These are phyloP conservation scores for Castanea crenata DNA, from an alignment of 306 rosid genomes.

Conservation along the genomic window DNA sequence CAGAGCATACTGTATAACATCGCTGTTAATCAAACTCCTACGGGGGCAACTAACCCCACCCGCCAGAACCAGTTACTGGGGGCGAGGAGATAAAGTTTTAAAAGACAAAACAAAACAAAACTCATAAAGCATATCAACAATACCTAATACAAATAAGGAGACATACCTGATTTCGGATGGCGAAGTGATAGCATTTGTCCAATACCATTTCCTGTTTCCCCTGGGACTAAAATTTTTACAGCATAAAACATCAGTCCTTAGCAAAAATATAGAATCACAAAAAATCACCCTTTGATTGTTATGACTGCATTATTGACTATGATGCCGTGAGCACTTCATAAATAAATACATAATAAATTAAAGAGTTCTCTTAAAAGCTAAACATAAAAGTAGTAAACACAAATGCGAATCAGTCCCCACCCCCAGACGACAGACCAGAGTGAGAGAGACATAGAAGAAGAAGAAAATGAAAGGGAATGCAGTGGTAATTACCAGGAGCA, in stretches of 20 bases:
- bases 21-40: too few species aligned
- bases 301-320: background rate
- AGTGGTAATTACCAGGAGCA: constrained; percentile 50
- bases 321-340: background rate
- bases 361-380: background rate
- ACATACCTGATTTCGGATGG: constrained; percentile 78
- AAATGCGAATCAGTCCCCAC: background rate
- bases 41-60: too few species aligned
- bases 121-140: too few species aligned
- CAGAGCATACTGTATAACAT: accelerated
- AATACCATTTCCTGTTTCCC: constrained; percentile 40
- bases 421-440: background rate
- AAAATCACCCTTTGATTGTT: background rate
- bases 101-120: too few species aligned
- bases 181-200: constrained; percentile 61
- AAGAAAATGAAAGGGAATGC: background rate
- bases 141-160: too few species aligned
- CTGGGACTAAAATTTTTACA: constrained; percentile 43
- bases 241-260: background rate
- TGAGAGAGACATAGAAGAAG: background rate
- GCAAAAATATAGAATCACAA: background rate
- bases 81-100: background rate
- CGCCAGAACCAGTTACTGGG: background rate
- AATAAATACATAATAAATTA: background rate
- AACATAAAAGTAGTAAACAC: background rate